Percentiles rank a stretch among this genome's conserved stretches.
phyloP scores from a whole-genome alignment of 129 eudicot species.

The sunflower (Helianthus annuus) region HanXRQr2.0-SUNRISE NC_035447.2:134679201-134679700 shows the following conservation, averaged over 20 bases:
- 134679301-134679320: too few relatives aligned
- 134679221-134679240: neutral
- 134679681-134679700: slow-evolving; percentile 99
- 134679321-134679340: too few relatives aligned
- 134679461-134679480: slow-evolving; percentile 91
- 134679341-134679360: too few relatives aligned
- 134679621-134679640: slow-evolving; percentile 90
- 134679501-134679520: slow-evolving; percentile 65
- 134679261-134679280: slow-evolving; percentile 15
- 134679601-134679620: slow-evolving; percentile 90
- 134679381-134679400: too few relatives aligned
- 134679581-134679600: slow-evolving; percentile 72
- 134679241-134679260: neutral
- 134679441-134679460: slow-evolving; percentile 75
- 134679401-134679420: too few relatives aligned
- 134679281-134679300: slow-evolving; percentile 17
- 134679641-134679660: slow-evolving; percentile 60
- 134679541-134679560: neutral
- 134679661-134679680: slow-evolving; percentile 80
- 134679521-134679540: neutral
- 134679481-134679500: slow-evolving; percentile 83
- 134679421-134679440: slow-evolving; percentile 81
- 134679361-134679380: too few relatives aligned
- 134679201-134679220: neutral
- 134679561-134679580: slow-evolving; percentile 17